These are phyloP conservation scores for Cladophialophora immunda DNA, from an alignment of 2,329 filamentous ascomycete species.

Conservation along the genomic window DNA sequence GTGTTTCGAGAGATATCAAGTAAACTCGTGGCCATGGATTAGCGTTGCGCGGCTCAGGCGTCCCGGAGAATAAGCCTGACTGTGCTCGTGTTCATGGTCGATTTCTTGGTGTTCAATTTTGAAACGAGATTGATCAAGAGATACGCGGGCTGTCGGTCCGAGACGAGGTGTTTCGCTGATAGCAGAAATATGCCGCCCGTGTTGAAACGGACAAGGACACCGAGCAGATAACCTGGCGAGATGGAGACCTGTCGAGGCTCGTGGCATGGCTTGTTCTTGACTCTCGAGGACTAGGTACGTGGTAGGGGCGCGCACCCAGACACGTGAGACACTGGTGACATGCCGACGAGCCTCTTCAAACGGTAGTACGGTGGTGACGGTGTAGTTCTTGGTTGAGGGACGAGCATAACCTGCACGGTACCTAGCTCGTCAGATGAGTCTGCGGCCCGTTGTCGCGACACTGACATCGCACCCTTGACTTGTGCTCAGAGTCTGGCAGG, in stretches of 20 bases:
- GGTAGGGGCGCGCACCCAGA: neutral
- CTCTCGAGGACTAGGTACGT: neutral
- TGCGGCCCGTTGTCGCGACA: neutral
- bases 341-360: neutral
- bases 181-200: neutral
- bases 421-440: no score
- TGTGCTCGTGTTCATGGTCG: neutral
- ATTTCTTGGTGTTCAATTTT: conserved; percentile 8
- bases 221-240: neutral
- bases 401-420: no score
- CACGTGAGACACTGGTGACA: neutral
- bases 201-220: neutral
- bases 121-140: conserved; percentile 19
- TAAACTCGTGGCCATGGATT: neutral
- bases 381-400: neutral
- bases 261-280: neutral
- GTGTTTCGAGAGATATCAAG: conserved; percentile 6
- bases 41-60: neutral
- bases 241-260: neutral
- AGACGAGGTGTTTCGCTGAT: neutral
- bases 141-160: conserved; percentile 2
- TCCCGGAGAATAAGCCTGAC: conserved; percentile 11
- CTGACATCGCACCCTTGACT: neutral
- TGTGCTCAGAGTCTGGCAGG: neutral
- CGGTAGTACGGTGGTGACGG: neutral